Conservation (phyloP, 768 basidiomycete genomes). For the Mycena galopus region DNA sequence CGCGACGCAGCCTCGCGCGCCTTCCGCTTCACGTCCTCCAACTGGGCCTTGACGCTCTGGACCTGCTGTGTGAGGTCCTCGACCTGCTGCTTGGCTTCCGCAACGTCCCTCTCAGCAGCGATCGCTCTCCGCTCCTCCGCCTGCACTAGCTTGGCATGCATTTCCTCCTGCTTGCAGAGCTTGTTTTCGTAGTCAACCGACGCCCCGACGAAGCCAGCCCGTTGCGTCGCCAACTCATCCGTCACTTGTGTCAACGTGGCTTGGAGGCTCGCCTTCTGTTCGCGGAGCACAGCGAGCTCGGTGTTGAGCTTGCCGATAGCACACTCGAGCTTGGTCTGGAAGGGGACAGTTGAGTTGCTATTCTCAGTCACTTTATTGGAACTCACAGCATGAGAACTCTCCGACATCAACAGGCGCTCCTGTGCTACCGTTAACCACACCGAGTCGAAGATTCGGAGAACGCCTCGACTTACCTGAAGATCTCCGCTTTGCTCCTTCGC, state of each 20-base stretch:
- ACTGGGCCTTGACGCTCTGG: conserved; percentile 29
- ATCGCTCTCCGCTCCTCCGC: conserved; percentile 45
- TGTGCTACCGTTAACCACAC: conserved; percentile 9
- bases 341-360: neutral
- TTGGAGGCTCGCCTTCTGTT: conserved; percentile 52
- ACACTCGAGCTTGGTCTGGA: conserved; percentile 45
- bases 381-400: conserved; percentile 53
- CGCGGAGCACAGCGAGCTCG: conserved; percentile 56
- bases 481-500: conserved; percentile 69
- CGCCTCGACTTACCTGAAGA: conserved; percentile 51
- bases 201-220: conserved; percentile 30
- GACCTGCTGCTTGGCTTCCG: conserved; percentile 35
- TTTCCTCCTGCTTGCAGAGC: conserved; percentile 42
- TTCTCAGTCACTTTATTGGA: neutral
- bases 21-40: conserved; percentile 25
- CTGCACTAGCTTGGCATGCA: conserved; percentile 35
- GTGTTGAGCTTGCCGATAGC: conserved; percentile 49
- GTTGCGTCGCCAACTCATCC: conserved; percentile 43
- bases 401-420: conserved; percentile 43
- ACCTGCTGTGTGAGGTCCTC: conserved; percentile 33
- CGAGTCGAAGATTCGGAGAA: neutral
- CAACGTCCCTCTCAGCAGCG: conserved; percentile 43
- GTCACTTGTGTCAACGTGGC: conserved; percentile 41
- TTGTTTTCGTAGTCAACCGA: conserved; percentile 44
- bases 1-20: conserved; percentile 29